Evolutionary conservation across 2,329 filamentous ascomycete species (phyloP).

Genomic region (Westerdykella aurantiaca): DNA sequence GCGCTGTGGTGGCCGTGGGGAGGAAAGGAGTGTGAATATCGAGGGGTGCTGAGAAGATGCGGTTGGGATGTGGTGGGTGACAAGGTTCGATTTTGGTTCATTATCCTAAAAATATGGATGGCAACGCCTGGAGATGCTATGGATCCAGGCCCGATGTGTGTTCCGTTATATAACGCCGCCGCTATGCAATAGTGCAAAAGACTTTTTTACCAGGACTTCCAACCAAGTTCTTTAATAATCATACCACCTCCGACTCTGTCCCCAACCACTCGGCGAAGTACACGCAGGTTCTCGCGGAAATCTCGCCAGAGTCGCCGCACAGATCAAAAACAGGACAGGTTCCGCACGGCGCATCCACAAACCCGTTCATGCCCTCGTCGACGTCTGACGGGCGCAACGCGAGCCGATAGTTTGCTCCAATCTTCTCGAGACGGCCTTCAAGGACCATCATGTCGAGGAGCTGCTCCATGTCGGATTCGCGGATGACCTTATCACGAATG

Average conservation of each 20-base stretch:
- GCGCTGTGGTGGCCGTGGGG: constrained; percentile 1
- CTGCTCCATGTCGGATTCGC: constrained; percentile 72
- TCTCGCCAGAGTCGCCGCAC: constrained; percentile 83
- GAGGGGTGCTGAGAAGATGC: no score
- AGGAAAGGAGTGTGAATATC: constrained; percentile 7
- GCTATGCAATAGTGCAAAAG: background rate
- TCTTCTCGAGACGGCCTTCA: constrained; percentile 73
- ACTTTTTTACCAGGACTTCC: background rate
- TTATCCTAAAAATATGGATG: no score
- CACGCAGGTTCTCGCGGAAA: constrained; percentile 82
- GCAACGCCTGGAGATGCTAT: no score
- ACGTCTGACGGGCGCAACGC: constrained; percentile 37
- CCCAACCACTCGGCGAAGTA: constrained; percentile 83
- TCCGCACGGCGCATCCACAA: constrained; percentile 86
- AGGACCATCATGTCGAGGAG: constrained; percentile 83
- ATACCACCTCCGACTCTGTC: constrained; percentile 21
- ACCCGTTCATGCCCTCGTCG: constrained; percentile 59
- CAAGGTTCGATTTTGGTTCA: no score
- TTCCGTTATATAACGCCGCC: constrained; percentile 1
- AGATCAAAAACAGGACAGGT: constrained; percentile 89
- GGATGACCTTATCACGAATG: constrained; percentile 59
- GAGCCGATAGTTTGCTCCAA: constrained; percentile 47
- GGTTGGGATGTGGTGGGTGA: no score
- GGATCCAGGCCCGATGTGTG: background rate
- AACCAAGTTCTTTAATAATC: no score